Percentiles rank a stretch among this genome's conserved stretches.
Conservation (phyloP, 148 eudicot genomes). For the Gaultheria prostrata region DNA sequence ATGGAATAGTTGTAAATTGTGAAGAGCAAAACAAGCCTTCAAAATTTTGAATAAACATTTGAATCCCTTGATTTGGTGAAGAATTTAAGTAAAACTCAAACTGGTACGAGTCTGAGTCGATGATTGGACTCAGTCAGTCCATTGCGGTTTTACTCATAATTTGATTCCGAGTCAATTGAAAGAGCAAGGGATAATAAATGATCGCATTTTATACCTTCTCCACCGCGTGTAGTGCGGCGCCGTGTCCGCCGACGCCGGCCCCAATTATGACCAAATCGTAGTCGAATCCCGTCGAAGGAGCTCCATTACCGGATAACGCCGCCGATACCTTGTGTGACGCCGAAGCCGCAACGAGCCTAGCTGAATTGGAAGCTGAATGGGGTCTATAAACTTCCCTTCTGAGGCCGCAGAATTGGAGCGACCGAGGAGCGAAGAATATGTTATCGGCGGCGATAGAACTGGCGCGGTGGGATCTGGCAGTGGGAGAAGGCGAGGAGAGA, state of each 20-base stretch:
- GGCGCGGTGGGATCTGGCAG: constrained; percentile 35
- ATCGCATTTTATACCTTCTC: constrained; percentile 53
- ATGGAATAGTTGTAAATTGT: too few relatives aligned
- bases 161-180: too few relatives aligned
- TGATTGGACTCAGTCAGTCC: too few relatives aligned
- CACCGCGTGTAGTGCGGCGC: constrained; percentile 97
- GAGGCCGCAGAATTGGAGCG: constrained; percentile 80
- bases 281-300: constrained; percentile 53
- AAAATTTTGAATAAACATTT: too few relatives aligned
- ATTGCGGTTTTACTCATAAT: too few relatives aligned
- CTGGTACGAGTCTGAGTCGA: too few relatives aligned
- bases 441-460: constrained; percentile 13
- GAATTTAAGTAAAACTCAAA: too few relatives aligned
- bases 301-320: constrained; percentile 47
- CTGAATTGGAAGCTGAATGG: constrained; percentile 22
- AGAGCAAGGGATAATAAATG: too few relatives aligned
- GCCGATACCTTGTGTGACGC: constrained; percentile 32
- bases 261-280: constrained; percentile 90
- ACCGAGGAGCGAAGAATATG: constrained; percentile 26
- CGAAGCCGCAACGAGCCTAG: constrained; percentile 25
- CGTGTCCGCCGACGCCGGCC: constrained; percentile 98
- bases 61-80: too few relatives aligned
- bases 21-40: too few relatives aligned
- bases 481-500: constrained; percentile 41
- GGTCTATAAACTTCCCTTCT: constrained; percentile 43